Percentiles rank a stretch among this genome's conserved stretches.
Evolutionary conservation across 176 grass and related monocot species (phyloP).

Genomic region (Aegilops umbellulata): DNA sequence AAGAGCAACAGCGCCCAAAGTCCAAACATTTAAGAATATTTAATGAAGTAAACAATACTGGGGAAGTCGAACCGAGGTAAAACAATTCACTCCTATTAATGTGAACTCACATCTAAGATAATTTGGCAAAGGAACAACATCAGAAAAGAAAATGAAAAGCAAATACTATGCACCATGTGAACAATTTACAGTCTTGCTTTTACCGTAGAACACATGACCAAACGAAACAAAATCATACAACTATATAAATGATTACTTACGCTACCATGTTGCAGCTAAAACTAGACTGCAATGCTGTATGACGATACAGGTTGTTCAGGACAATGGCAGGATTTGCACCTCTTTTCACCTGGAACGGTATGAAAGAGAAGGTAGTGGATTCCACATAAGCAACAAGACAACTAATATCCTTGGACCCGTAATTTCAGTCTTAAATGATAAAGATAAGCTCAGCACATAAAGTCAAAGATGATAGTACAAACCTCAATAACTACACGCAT

Average conservation of each 20-base stretch:
- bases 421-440: slow-evolving; percentile 2
- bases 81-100: not conserved
- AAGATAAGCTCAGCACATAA: not conserved
- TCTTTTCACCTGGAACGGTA: slow-evolving; percentile 74
- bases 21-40: slow-evolving; percentile 1
- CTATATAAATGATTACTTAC: slow-evolving; percentile 58
- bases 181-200: slow-evolving; percentile 5
- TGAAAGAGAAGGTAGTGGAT: slow-evolving; percentile 25
- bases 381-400: slow-evolving; percentile 15
- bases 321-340: slow-evolving; percentile 72
- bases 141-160: not conserved
- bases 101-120: not conserved
- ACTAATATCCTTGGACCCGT: not conserved
- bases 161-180: slow-evolving; percentile 8
- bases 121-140: slow-evolving; percentile 9
- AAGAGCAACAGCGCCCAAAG: not conserved
- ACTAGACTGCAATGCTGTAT: slow-evolving; percentile 90
- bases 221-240: not conserved
- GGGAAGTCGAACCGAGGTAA: not conserved
- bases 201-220: slow-evolving; percentile 14
- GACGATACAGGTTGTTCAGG: slow-evolving; percentile 89
- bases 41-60: not conserved
- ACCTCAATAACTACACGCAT: slow-evolving; percentile 99
- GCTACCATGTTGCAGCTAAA: slow-evolving; percentile 99
- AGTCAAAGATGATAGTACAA: slow-evolving; percentile 34